These are phyloP conservation scores for Cryptosporidium felis DNA, from an alignment of 169 alveolate species.

Conservation along the genomic window DNA sequence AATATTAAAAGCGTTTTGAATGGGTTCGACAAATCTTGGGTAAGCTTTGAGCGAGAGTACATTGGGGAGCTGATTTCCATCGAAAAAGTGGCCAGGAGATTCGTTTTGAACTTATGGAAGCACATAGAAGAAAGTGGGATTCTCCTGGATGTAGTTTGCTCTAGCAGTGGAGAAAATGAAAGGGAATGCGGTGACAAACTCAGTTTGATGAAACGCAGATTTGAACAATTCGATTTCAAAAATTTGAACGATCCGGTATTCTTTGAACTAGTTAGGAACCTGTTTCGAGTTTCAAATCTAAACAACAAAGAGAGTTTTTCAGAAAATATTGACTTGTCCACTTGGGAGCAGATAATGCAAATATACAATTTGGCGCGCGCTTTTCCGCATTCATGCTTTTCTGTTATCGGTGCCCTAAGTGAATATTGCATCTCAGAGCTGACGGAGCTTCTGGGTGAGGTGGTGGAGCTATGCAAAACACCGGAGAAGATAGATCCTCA, in stretches of 20 bases:
- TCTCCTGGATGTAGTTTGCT: too few species aligned
- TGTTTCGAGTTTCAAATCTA: conserved; percentile 17
- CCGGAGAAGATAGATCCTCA: conserved; percentile 70
- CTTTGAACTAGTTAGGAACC: conserved; percentile 5
- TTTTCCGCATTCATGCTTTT: neutral
- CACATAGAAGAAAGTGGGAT: conserved; percentile 12
- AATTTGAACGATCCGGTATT: conserved; percentile 7
- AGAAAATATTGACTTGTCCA: conserved; percentile 20
- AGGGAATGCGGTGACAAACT: too few species aligned
- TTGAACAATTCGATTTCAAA: too few species aligned
- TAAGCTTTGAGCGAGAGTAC: conserved; percentile 19
- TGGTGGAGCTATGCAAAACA: conserved; percentile 3
- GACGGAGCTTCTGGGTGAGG: neutral
- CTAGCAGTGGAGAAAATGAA: neutral
- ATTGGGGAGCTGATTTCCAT: conserved; percentile 40
- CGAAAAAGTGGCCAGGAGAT: conserved; percentile 50
- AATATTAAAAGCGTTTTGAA: conserved; percentile 4
- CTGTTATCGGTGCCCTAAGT: conserved; percentile 33
- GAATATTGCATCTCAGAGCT: neutral
- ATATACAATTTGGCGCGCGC: neutral
- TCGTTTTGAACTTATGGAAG: conserved; percentile 10
- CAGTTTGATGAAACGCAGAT: too few species aligned
- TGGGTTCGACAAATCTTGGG: conserved; percentile 47
- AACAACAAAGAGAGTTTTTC: neutral
- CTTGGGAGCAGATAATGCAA: conserved; percentile 47